Conservation (phyloP, 768 basidiomycete genomes). For the Termitomyces sp. region DNA sequence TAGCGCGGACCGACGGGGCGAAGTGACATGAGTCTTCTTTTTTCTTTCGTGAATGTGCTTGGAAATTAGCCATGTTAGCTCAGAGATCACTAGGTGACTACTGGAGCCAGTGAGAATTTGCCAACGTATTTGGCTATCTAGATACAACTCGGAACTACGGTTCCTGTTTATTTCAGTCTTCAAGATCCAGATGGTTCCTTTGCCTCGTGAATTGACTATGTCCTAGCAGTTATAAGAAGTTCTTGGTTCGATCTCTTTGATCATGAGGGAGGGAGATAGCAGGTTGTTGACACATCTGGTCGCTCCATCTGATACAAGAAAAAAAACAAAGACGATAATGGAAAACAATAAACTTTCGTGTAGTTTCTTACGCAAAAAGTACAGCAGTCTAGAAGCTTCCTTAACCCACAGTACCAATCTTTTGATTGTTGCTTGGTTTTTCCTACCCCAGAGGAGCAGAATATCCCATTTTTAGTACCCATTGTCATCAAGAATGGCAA, state of each 20-base stretch:
- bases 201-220: not conserved
- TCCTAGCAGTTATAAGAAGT: not conserved
- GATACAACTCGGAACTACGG: not conserved
- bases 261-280: not conserved
- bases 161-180: not conserved
- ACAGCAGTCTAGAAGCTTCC: not conserved
- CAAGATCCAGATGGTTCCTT: not conserved
- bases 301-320: not conserved
- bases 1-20: conserved; percentile 7
- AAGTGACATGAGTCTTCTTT: not conserved
- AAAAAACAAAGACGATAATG: not conserved
- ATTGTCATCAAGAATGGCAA: not conserved
- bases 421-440: not conserved
- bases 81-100: no score
- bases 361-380: not conserved
- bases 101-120: not conserved
- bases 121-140: no score
- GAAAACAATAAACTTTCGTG: no score
- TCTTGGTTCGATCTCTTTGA: not conserved
- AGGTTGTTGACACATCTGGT: not conserved
- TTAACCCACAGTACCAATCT: not conserved
- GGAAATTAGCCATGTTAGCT: no score
- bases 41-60: not conserved
- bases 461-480: not conserved
- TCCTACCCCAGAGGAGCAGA: not conserved